phyloP scores from a whole-genome alignment of 2,329 filamentous ascomycete genomes.

The Juglanconis sp. region DNA sequence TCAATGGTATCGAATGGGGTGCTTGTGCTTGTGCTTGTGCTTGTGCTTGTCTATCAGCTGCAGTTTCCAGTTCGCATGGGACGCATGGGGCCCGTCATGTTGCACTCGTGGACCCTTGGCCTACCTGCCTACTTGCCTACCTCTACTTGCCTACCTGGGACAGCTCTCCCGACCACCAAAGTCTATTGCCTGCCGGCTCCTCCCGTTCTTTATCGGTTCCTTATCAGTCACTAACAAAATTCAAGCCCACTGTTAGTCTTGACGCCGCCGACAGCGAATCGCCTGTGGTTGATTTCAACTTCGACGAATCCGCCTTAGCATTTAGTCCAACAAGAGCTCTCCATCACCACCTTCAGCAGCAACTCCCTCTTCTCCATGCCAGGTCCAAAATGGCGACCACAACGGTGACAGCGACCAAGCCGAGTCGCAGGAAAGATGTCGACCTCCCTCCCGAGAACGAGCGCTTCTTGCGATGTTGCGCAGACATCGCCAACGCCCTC shows the following conservation, averaged over 20 bases:
- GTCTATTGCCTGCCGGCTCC: not conserved
- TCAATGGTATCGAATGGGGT: slow-evolving; percentile 5
- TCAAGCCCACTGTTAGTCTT: slow-evolving; percentile 10
- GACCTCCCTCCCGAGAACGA: slow-evolving; percentile 91
- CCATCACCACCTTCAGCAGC: not conserved
- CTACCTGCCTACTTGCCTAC: not conserved
- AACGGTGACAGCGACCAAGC: slow-evolving; percentile 53
- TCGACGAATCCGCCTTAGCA: not conserved
- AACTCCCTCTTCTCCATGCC: not conserved
- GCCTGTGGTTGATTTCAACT: not conserved
- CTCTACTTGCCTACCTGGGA: not conserved
- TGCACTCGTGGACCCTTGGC: not conserved
- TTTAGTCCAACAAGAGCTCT: not conserved
- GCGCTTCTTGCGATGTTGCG: slow-evolving; percentile 88
- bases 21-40: slow-evolving; percentile 8
- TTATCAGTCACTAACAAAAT: slow-evolving; percentile 7
- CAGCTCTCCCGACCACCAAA: not conserved
- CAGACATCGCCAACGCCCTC: slow-evolving; percentile 88
- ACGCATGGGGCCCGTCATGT: not conserved
- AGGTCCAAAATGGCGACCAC: slow-evolving; percentile 28
- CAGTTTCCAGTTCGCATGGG: not conserved
- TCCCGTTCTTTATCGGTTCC: not conserved
- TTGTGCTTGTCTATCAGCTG: not conserved
- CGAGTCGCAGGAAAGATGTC: slow-evolving; percentile 66
- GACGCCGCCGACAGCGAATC: not conserved